Conservation (phyloP, 129 eudicot genomes). For the Artemisia tridentata region DNA sequence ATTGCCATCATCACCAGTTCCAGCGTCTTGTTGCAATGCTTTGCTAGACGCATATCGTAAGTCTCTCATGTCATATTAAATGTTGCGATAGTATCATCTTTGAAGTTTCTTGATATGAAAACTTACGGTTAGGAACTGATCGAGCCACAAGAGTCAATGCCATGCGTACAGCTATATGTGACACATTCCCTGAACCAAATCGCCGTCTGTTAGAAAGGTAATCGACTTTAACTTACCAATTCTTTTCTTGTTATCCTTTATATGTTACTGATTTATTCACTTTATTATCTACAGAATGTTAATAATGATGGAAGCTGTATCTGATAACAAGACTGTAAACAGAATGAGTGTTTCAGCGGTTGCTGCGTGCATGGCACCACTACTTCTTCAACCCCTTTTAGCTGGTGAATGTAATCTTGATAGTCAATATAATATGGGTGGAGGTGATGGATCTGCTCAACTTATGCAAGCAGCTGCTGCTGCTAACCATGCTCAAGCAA, state of each 20-base stretch:
- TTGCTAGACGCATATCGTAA: conserved; percentile 85
- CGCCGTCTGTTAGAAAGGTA: conserved; percentile 93
- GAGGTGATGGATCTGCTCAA: conserved; percentile 74
- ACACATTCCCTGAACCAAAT: conserved; percentile 98
- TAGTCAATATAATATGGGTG: conserved; percentile 61
- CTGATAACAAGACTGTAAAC: conserved; percentile 61
- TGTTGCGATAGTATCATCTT: background rate
- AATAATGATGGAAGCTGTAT: conserved; percentile 81
- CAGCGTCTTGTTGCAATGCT: conserved; percentile 97
- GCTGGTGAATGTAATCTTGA: conserved; percentile 95
- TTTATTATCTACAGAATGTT: conserved; percentile 56
- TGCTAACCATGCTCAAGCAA: conserved; percentile 99
- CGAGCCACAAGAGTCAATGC: conserved; percentile 71
- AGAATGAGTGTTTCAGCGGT: conserved; percentile 95
- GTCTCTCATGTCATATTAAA: conserved; percentile 25
- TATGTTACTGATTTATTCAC: conserved; percentile 9
- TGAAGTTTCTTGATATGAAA: background rate
- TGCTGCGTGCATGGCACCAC: conserved; percentile 99
- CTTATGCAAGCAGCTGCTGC: conserved; percentile 99
- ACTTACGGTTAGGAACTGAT: conserved; percentile 58
- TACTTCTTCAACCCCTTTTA: conserved; percentile 93
- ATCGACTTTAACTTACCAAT: background rate
- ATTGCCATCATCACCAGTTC: conserved; percentile 96
- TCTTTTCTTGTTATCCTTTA: background rate
- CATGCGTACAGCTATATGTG: conserved; percentile 85